A percentile compares a stretch with the other conserved stretches of the same genome.
Evolutionary conservation across 331 rosid species (phyloP).

Genomic region (Prunus yedoensis): DNA sequence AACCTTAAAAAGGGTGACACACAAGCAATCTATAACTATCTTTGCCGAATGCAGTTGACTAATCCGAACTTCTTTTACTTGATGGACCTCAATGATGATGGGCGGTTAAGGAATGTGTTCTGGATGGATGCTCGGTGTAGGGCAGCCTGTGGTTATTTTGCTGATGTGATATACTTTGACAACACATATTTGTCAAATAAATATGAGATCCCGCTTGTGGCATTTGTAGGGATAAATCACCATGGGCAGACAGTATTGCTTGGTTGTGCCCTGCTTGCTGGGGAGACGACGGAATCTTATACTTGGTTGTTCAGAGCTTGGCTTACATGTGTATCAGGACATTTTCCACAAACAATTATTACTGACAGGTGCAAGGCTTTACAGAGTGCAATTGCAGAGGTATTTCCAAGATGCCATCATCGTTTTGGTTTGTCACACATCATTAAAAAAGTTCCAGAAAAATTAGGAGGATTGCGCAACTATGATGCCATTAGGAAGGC

Average conservation of each 20-base stretch:
- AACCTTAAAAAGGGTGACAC: slow-evolving; percentile 82
- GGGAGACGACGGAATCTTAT: slow-evolving; percentile 76
- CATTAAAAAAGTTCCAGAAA: slow-evolving; percentile 85
- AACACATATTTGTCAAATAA: slow-evolving; percentile 70
- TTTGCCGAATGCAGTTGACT: slow-evolving; percentile 89
- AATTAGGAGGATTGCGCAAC: slow-evolving; percentile 78
- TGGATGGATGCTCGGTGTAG: slow-evolving; percentile 86
- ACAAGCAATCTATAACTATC: slow-evolving; percentile 83
- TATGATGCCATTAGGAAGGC: slow-evolving; percentile 82
- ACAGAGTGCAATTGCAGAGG: slow-evolving; percentile 62
- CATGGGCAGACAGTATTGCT: slow-evolving; percentile 80
- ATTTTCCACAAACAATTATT: slow-evolving; percentile 70
- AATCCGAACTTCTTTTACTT: slow-evolving; percentile 89
- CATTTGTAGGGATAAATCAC: slow-evolving; percentile 82
- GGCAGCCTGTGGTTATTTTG: slow-evolving; percentile 81
- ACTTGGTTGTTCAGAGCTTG: slow-evolving; percentile 82
- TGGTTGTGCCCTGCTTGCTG: slow-evolving; percentile 87
- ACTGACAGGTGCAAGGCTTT: slow-evolving; percentile 77
- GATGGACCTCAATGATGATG: slow-evolving; percentile 88
- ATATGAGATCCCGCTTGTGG: slow-evolving; percentile 87
- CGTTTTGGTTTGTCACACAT: slow-evolving; percentile 79
- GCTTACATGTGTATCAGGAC: slow-evolving; percentile 66
- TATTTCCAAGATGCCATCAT: slow-evolving; percentile 72
- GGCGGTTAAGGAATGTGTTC: slow-evolving; percentile 71
- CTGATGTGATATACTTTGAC: slow-evolving; percentile 76